These are phyloP conservation scores for Eucalyptus cloeziana DNA, from an alignment of 345 rosid genomes.

Conservation along the genomic window DNA sequence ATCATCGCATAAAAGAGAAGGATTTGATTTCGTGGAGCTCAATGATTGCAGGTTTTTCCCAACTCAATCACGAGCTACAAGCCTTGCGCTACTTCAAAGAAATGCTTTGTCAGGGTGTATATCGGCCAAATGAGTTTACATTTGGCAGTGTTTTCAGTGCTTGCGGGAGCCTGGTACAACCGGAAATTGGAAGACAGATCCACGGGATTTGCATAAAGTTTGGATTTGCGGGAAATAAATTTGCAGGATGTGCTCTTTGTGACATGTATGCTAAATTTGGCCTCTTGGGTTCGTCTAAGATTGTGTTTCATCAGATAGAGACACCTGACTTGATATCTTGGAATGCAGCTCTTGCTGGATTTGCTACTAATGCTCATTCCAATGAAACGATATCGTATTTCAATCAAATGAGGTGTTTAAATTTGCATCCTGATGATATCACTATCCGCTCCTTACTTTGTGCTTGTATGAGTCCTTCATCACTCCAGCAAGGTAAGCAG, in stretches of 20 bases:
- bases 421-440: conserved; percentile 21
- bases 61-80: conserved; percentile 39
- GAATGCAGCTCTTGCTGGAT: conserved; percentile 53
- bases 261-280: conserved; percentile 57
- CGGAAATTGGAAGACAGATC: conserved; percentile 45
- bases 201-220: conserved; percentile 42
- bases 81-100: conserved; percentile 30
- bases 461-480: conserved; percentile 16
- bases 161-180: conserved; percentile 26
- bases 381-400: conserved; percentile 23
- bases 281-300: conserved; percentile 20
- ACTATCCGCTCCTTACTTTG: conserved; percentile 38
- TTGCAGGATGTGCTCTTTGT: conserved; percentile 39
- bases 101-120: conserved; percentile 32
- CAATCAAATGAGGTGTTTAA: conserved; percentile 20
- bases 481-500: conserved; percentile 31
- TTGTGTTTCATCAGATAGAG: conserved; percentile 28
- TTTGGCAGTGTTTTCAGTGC: conserved; percentile 48
- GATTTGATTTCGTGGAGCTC: conserved; percentile 65
- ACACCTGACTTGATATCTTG: conserved; percentile 46
- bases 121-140: conserved; percentile 40
- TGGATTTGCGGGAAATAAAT: conserved; percentile 15
- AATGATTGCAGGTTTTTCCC: conserved; percentile 40
- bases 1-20: conserved; percentile 17
- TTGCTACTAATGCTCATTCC: conserved; percentile 21